A percentile compares a stretch with the other conserved stretches of the same genome.
Conservation (phyloP, 2,329 filamentous ascomycete genomes). For the Colletotrichum horii region DNA sequence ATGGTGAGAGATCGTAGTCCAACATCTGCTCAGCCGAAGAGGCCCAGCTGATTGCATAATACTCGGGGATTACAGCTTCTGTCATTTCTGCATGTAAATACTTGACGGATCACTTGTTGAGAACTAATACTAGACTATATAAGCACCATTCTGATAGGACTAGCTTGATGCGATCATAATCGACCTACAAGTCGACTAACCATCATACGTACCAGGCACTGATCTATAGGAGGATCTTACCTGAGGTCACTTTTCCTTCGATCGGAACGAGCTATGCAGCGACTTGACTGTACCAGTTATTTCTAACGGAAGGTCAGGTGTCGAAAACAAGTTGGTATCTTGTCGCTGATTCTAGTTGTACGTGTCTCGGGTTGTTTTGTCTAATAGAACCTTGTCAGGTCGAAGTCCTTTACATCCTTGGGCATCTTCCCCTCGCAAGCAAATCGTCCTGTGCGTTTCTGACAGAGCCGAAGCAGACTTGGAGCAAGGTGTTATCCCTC, state of each 20-base stretch:
- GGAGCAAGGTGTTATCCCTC: neutral
- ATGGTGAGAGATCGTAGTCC: neutral
- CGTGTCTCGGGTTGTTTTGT: neutral
- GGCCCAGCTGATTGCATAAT: neutral
- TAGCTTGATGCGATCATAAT: neutral
- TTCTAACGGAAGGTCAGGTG: neutral
- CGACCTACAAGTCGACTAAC: neutral
- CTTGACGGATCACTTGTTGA: neutral
- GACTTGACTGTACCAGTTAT: neutral
- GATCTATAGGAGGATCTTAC: neutral
- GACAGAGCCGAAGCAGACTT: neutral
- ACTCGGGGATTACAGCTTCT: neutral
- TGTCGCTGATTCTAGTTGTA: neutral
- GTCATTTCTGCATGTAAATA: neutral
- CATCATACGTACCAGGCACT: no score
- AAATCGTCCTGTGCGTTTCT: neutral
- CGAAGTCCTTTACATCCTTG: neutral
- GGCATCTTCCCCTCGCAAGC: neutral
- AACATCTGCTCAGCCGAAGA: neutral
- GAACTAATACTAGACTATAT: neutral
- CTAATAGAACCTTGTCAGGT: neutral
- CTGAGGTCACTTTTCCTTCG: neutral
- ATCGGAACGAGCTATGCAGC: neutral
- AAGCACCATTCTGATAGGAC: neutral
- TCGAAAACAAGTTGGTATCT: neutral